These are phyloP conservation scores for Scenedesmus sp. DNA, from an alignment of 163 green algal genomes.

Conservation along the genomic window DNA sequence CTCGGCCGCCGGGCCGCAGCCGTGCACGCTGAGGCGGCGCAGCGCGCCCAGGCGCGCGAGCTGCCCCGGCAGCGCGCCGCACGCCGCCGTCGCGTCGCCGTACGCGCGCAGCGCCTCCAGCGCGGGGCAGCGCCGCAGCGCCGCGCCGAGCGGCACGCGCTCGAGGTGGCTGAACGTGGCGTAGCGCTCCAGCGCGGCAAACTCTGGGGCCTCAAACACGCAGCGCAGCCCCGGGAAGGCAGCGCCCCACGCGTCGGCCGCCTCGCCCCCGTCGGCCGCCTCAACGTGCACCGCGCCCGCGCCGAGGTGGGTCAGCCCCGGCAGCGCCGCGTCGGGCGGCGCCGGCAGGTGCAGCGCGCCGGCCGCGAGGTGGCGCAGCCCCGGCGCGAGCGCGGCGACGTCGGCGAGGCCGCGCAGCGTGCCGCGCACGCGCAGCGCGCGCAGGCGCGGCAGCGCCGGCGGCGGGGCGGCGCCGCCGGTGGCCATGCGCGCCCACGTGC, in stretches of 20 bases:
- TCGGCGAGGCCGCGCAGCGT: constrained; percentile 12
- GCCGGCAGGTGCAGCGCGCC: not conserved
- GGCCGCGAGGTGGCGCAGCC: constrained; percentile 9
- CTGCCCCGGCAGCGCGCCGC: not conserved
- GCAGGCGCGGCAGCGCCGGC: not conserved
- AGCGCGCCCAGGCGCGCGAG: not conserved
- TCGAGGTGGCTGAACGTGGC: not conserved
- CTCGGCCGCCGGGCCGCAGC: not conserved
- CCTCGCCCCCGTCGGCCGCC: constrained; percentile 6
- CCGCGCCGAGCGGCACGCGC: not conserved
- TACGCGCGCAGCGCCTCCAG: constrained; percentile 12
- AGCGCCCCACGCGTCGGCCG: not conserved
- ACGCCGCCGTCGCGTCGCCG: constrained; percentile 13
- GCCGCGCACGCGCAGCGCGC: not conserved
- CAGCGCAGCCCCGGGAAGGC: constrained; percentile 3
- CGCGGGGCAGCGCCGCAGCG: not conserved
- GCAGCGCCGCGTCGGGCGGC: not conserved
- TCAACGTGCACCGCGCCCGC: constrained; percentile 10
- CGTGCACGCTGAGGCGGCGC: not conserved
- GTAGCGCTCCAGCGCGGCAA: not conserved
- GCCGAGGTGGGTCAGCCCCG: constrained; percentile 10
- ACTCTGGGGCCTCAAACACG: constrained; percentile 1
- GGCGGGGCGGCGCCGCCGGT: not conserved
- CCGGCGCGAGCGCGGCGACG: constrained; percentile 12
- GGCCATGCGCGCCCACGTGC: not conserved